A percentile compares a stretch with the other conserved stretches of the same genome.
These are phyloP conservation scores for Cicer bijugum DNA, from an alignment of 306 rosid genomes.

Conservation along the genomic window DNA sequence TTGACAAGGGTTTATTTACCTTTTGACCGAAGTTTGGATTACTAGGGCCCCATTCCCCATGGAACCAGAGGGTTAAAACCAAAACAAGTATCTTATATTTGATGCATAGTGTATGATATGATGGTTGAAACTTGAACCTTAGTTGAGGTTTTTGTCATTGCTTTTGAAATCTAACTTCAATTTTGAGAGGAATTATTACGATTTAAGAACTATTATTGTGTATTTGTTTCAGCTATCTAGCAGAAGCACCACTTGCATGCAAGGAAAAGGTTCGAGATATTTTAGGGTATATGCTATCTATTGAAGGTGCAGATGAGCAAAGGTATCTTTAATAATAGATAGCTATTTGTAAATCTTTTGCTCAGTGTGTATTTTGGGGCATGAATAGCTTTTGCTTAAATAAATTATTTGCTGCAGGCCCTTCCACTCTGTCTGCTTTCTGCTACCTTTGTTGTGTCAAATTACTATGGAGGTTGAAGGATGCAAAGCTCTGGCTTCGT, in stretches of 20 bases:
- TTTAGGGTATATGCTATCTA: constrained; percentile 71
- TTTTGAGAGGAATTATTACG: constrained; percentile 21
- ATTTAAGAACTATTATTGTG: constrained; percentile 1
- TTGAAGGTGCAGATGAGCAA: constrained; percentile 87
- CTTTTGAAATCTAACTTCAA: not conserved
- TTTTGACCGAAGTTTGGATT: too few species aligned
- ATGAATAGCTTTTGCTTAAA: constrained; percentile 40
- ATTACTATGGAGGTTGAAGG: constrained; percentile 78
- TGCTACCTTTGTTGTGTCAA: constrained; percentile 90
- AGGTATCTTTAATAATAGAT: constrained; percentile 58
- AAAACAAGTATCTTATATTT: not conserved
- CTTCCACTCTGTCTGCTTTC: constrained; percentile 75
- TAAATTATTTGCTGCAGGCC: constrained; percentile 65
- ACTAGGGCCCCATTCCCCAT: too few species aligned
- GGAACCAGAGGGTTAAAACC: too few species aligned
- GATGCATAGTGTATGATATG: constrained; percentile 1
- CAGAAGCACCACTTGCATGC: constrained; percentile 87
- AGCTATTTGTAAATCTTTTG: constrained; percentile 30
- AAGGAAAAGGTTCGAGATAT: constrained; percentile 74
- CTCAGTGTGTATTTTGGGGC: constrained; percentile 10
- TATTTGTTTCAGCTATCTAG: constrained; percentile 86
- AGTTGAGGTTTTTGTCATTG: constrained; percentile 21
- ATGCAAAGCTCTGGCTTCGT: constrained; percentile 68
- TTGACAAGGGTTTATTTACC: too few species aligned
- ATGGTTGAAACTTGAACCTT: constrained; percentile 10